Evolutionary conservation across 192 early-diverging fungal genomes (phyloP), one percentile per base, ranked within the genome.

Genomic region (Linnemannia schmuckeri): DNA sequence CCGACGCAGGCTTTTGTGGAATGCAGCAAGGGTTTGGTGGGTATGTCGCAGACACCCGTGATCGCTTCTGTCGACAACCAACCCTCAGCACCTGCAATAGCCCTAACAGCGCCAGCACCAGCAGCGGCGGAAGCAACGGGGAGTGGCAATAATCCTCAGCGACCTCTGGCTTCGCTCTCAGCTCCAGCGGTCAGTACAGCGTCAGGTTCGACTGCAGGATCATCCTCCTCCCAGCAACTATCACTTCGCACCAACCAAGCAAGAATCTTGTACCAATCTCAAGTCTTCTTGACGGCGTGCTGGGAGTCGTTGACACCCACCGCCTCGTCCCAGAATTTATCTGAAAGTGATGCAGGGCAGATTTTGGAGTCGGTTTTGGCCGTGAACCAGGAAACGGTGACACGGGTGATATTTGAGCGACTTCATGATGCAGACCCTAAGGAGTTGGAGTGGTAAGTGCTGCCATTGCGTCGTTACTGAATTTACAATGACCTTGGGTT

Each of bases 331-430:
- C 33, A 78, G 2, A 79, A 52, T 4, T 70, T 87, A 40, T 75
- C 79, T 6, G 79, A 87, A 35, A 24, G 38, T 7, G 85, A 78
- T 12, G 66, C 78, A 7, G 37, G 57, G 0, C 79, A 57, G 35
- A 72, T 87, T 17, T 18, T 87, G 41, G 85, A 87, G 22, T 20
- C 49, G 13, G 66, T 87, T 7, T 33, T 87, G n/a, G 3, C 42
- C 20, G 42, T 33, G 41, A 87, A 87, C n/a, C 55, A 73, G 41
- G n/a, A 38, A 4, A 73, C 13, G 40, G 57, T 87, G 3, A n/a
- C 74, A n/a, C 74, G 33, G 13, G 63, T 75, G 18, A 82, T 82
- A 49, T 24, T n/a, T 9, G 44, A 63, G 38, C 35, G 41, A n/a
- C 24, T 41, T 6, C 6, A 71, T 22, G 69, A 44, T 37, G 52